phyloP scores from a whole-genome alignment of 768 basidiomycete species.

The Phanerodontia chrysosporium region DNA sequence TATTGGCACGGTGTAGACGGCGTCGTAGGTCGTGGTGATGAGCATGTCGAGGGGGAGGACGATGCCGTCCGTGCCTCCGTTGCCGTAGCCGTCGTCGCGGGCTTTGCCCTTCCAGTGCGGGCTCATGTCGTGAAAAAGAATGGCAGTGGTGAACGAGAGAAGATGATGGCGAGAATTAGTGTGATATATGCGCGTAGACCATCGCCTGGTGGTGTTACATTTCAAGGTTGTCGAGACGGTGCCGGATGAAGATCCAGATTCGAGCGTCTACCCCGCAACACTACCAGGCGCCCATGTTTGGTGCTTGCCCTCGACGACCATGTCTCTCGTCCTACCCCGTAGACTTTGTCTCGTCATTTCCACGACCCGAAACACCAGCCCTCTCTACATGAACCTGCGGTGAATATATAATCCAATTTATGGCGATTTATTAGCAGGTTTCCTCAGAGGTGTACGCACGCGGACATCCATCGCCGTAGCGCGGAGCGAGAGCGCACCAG shows the following conservation, averaged over 20 bases:
- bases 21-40: conserved; percentile 49
- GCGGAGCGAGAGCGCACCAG: background rate
- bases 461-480: background rate
- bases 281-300: background rate
- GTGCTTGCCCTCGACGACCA: background rate
- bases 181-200: background rate
- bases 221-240: background rate
- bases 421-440: background rate
- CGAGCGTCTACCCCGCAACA: background rate
- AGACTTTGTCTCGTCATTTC: background rate
- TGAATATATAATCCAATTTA: background rate
- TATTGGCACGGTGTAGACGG: conserved; percentile 62
- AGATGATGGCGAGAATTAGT: background rate
- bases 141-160: background rate
- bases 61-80: conserved; percentile 49
- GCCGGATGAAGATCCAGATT: background rate
- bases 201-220: background rate
- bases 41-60: conserved; percentile 55
- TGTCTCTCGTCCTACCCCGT: background rate
- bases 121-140: conserved; percentile 2
- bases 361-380: background rate
- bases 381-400: background rate
- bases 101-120: conserved; percentile 14
- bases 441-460: background rate
- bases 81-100: conserved; percentile 31